Evolutionary conservation across 129 eudicot species (phyloP).

Genomic region (Deinandra increscens): DNA sequence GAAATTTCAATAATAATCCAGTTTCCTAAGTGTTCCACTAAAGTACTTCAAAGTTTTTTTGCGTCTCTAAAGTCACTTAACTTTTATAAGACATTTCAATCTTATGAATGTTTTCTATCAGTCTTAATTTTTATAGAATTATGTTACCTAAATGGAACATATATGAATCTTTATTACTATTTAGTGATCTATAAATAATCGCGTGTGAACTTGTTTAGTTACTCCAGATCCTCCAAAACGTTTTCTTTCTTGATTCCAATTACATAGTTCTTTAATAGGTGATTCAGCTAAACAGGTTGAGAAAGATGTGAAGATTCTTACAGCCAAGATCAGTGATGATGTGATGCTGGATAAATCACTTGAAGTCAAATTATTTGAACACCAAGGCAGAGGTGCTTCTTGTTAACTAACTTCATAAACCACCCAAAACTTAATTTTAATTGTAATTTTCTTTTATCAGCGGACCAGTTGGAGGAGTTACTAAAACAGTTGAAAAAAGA

Average conservation of each 20-base stretch:
- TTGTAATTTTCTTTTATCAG: slow-evolving; percentile 31
- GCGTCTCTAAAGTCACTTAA: no score
- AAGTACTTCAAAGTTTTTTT: no score
- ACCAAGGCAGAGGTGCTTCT: slow-evolving; percentile 69
- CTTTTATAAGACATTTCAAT: no score
- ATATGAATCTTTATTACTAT: no score
- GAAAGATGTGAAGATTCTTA: slow-evolving; percentile 75
- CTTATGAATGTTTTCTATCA: no score
- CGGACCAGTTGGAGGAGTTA: slow-evolving; percentile 55
- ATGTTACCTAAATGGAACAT: no score
- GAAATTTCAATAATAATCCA: no score
- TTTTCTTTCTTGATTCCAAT: neutral
- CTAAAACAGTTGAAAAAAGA: slow-evolving; percentile 63
- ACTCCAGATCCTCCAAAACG: neutral
- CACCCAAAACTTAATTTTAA: neutral
- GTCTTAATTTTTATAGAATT: no score
- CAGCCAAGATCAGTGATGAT: slow-evolving; percentile 60
- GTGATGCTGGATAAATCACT: slow-evolving; percentile 64
- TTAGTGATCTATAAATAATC: neutral
- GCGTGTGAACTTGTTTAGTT: slow-evolving; percentile 6
- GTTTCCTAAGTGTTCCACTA: no score
- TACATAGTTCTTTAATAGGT: slow-evolving; percentile 40
- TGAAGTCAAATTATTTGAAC: slow-evolving; percentile 72
- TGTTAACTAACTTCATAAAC: neutral
- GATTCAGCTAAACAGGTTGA: slow-evolving; percentile 68